phyloP scores from a whole-genome alignment of 1,284 basidiomycete genomes.

The Schizophyllum commune region DNA sequence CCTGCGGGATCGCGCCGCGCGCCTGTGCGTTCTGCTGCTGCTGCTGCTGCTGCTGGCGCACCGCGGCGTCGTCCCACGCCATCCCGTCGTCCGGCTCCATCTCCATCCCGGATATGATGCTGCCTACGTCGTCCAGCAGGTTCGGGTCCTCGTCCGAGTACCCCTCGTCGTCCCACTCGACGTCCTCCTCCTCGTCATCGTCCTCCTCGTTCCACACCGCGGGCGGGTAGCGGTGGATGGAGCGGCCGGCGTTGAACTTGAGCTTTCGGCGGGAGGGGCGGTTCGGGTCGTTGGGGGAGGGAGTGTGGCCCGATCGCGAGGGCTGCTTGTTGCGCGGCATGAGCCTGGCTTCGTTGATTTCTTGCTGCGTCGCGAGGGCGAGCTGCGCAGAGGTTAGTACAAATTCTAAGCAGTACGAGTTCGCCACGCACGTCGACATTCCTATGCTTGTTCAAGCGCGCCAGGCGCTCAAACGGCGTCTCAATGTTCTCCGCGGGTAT shows the following conservation, averaged over 20 bases:
- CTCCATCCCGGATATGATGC: conserved; percentile 23
- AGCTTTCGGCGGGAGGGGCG: conserved; percentile 26
- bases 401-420: neutral
- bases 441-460: conserved; percentile 93
- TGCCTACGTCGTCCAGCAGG: conserved; percentile 44
- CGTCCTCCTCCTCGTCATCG: conserved; percentile 70
- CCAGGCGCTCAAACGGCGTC: conserved; percentile 94
- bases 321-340: conserved; percentile 9
- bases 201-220: conserved; percentile 80
- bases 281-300: neutral
- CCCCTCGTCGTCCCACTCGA: conserved; percentile 68
- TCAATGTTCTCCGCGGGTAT: conserved; percentile 99
- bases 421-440: conserved; percentile 82
- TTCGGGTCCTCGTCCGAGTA: conserved; percentile 63
- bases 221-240: conserved; percentile 66
- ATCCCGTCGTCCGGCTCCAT: conserved; percentile 70
- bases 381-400: conserved; percentile 34
- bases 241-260: conserved; percentile 50
- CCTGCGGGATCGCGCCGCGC: conserved; percentile 23
- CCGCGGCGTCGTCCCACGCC: conserved; percentile 66
- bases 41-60: conserved; percentile 24
- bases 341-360: conserved; percentile 51
- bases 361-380: conserved; percentile 66
- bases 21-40: neutral
- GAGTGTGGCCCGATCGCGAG: neutral